phyloP scores from a whole-genome alignment of 371 early-diverging fungal genomes.

The Chytridium lagenaria region DNA sequence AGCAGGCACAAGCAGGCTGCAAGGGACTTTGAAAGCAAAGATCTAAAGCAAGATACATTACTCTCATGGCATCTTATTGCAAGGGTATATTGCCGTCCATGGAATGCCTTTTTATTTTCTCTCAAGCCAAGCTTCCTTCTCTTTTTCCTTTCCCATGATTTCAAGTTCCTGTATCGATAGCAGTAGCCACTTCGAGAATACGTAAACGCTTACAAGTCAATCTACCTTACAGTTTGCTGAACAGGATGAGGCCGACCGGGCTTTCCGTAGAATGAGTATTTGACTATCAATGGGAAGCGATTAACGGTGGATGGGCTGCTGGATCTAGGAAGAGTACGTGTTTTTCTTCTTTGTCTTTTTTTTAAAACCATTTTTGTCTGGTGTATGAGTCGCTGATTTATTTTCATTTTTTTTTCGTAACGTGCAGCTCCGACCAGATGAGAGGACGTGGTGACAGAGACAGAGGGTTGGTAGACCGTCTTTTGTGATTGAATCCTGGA shows the following conservation, averaged over 20 bases:
- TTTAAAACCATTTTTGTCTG: background rate
- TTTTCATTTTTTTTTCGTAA: background rate
- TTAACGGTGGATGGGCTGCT: conserved; percentile 51
- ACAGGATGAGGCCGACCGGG: conserved; percentile 51
- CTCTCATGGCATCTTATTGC: too few species aligned
- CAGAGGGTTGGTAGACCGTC: conserved; percentile 6
- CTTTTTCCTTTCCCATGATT: background rate
- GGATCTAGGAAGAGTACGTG: conserved; percentile 51
- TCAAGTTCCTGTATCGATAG: too few species aligned
- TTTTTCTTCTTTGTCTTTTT: too few species aligned
- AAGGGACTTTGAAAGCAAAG: too few species aligned
- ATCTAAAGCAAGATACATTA: too few species aligned
- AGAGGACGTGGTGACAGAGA: conserved; percentile 2
- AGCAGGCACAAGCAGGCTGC: too few species aligned
- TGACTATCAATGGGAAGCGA: conserved; percentile 47
- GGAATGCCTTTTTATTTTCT: too few species aligned
- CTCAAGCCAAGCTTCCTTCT: background rate
- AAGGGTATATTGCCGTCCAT: too few species aligned
- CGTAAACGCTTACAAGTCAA: too few species aligned
- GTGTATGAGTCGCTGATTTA: background rate
- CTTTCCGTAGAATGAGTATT: conserved; percentile 49
- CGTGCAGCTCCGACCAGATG: conserved; percentile 28
- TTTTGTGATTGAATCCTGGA: background rate
- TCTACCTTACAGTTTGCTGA: conserved; percentile 10
- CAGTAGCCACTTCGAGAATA: too few species aligned